Evolutionary conservation across 139 green algal species (phyloP).

Genomic region (Haematococcus sp.): DNA sequence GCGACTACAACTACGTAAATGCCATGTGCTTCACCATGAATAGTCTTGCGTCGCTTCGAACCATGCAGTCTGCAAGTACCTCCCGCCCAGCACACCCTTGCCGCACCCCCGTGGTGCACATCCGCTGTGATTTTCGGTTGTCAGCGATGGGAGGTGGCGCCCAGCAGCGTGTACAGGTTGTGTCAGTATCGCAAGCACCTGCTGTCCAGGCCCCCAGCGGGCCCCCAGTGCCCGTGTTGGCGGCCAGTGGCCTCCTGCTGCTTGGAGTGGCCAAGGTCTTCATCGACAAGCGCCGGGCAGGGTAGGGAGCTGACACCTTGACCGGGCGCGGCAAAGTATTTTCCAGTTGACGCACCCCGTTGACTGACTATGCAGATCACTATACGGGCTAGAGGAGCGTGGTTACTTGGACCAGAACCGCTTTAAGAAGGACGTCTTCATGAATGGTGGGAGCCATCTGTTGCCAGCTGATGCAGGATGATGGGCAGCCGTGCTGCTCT

Average conservation of each 20-base stretch:
- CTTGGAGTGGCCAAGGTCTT: background rate
- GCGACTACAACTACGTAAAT: no score
- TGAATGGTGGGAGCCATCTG: background rate
- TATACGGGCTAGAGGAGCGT: background rate
- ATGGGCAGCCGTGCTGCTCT: no score
- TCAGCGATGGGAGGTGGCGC: background rate
- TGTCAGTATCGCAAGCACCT: no score
- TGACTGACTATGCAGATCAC: background rate
- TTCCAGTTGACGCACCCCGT: no score
- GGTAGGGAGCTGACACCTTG: no score
- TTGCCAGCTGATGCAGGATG: no score
- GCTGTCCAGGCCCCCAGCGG: background rate
- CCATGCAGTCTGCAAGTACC: no score
- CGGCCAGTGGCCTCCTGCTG: background rate
- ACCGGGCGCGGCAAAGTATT: no score
- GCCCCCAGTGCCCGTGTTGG: background rate
- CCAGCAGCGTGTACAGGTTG: background rate
- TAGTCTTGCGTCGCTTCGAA: no score
- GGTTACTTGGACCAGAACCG: background rate
- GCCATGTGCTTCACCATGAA: no score
- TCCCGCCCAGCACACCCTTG: no score
- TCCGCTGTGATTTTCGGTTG: background rate
- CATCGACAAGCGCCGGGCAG: conserved; percentile 2
- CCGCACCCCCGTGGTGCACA: no score
- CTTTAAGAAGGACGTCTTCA: background rate